These are phyloP conservation scores for Wickerhamomyces tratensis DNA, from an alignment of 805 yeast species.

Conservation along the genomic window DNA sequence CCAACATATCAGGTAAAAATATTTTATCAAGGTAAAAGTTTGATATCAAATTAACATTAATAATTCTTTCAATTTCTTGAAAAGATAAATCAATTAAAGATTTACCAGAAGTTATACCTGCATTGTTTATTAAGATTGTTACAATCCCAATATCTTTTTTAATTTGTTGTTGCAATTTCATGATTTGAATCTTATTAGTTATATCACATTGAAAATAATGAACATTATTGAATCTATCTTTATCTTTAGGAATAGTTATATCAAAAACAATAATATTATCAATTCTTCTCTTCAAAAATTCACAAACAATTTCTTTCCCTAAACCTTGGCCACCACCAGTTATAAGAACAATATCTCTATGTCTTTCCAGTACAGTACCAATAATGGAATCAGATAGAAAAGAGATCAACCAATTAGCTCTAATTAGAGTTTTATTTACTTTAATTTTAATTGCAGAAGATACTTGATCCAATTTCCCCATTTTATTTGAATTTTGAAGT, in stretches of 20 bases:
- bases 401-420: constrained; percentile 3
- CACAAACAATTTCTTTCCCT: constrained; percentile 52
- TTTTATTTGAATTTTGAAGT: too few species aligned
- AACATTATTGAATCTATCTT: constrained; percentile 28
- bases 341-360: constrained; percentile 53
- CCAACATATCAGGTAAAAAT: constrained; percentile 67
- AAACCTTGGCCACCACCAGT: constrained; percentile 85
- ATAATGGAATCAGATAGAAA: constrained; percentile 27
- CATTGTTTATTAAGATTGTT: constrained; percentile 73
- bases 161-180: constrained; percentile 29
- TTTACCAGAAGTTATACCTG: constrained; percentile 62
- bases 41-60: constrained; percentile 63
- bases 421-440: constrained; percentile 4
- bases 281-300: constrained; percentile 33
- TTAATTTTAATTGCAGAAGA: constrained; percentile 10
- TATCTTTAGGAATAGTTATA: constrained; percentile 23
- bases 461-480: too few species aligned
- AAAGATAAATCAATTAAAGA: constrained; percentile 41
- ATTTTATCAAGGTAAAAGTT: constrained; percentile 60
- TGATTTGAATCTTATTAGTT: constrained; percentile 37
- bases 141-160: constrained; percentile 43
- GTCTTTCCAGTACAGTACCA: constrained; percentile 44
- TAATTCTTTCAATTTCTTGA: constrained; percentile 50
- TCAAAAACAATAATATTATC: constrained; percentile 59
- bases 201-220: constrained; percentile 65